Percentiles rank a stretch among this genome's conserved stretches.
Evolutionary conservation across 257 asterid genomes (phyloP).

Genomic region (Coffea canephora): DNA sequence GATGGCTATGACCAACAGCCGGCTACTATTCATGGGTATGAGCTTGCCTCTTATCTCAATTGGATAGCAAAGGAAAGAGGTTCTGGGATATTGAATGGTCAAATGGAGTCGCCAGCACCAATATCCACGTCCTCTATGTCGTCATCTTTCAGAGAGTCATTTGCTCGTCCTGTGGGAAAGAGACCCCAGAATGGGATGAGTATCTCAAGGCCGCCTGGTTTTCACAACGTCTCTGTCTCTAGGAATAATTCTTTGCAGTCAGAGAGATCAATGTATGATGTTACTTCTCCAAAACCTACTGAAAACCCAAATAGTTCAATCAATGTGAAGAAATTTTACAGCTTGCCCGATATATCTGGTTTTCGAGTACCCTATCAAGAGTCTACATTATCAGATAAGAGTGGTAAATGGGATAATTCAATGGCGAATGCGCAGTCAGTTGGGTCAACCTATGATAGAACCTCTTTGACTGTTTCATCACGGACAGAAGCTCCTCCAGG

Average conservation of each 20-base stretch:
- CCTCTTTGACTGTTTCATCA: slow-evolving; percentile 34
- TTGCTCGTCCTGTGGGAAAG: slow-evolving; percentile 42
- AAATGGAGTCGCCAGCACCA: slow-evolving; percentile 33
- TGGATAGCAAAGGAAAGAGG: slow-evolving; percentile 35
- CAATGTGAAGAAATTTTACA: slow-evolving; percentile 66
- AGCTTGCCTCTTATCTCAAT: slow-evolving; percentile 50
- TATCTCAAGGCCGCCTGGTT: slow-evolving; percentile 75
- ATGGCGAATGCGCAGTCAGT: slow-evolving; percentile 43
- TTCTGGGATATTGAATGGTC: slow-evolving; percentile 31
- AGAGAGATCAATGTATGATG: slow-evolving; percentile 47
- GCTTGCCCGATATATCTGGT: slow-evolving; percentile 91
- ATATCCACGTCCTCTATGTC: slow-evolving; percentile 39
- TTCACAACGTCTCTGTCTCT: slow-evolving; percentile 65
- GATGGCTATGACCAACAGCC: slow-evolving; percentile 76
- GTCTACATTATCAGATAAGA: slow-evolving; percentile 36
- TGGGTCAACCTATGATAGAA: slow-evolving; percentile 39
- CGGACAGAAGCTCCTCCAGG: slow-evolving; percentile 56
- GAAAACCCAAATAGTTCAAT: slow-evolving; percentile 39
- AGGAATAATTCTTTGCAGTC: slow-evolving; percentile 70
- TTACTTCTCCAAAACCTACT: slow-evolving; percentile 44
- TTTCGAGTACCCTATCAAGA: slow-evolving; percentile 57
- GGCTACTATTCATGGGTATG: slow-evolving; percentile 79
- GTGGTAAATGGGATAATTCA: slow-evolving; percentile 41
- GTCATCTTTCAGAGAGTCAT: slow-evolving; percentile 40
- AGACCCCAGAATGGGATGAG: slow-evolving; percentile 65